A percentile compares a stretch with the other conserved stretches of the same genome.
Conservation (phyloP, 2,329 filamentous ascomycete genomes). For the Trichoderma breve region DNA sequence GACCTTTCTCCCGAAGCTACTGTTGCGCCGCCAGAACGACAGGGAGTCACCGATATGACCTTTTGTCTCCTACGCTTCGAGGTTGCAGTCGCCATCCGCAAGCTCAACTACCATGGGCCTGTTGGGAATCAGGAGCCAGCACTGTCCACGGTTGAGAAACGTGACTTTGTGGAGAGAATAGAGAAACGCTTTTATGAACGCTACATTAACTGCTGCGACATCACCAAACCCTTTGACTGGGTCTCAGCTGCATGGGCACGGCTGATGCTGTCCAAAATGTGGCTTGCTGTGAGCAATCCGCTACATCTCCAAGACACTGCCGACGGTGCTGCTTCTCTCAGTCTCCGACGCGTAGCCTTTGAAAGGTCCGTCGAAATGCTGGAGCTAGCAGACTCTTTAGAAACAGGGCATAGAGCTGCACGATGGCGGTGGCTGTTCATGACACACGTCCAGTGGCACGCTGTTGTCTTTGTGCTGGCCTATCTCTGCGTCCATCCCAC, state of each 20-base stretch:
- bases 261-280: background rate
- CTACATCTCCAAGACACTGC: background rate
- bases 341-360: background rate
- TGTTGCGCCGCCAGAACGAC: background rate
- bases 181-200: background rate
- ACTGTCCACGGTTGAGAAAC: background rate
- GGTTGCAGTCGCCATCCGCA: background rate
- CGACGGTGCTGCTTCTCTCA: background rate
- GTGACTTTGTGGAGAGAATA: background rate
- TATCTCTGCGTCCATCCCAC: slow-evolving; percentile 46
- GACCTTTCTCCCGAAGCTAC: background rate
- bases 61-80: background rate
- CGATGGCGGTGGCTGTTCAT: slow-evolving; percentile 66
- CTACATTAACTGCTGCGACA: background rate
- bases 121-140: background rate
- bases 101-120: background rate
- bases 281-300: slow-evolving; percentile 7
- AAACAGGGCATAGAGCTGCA: slow-evolving; percentile 51
- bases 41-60: background rate
- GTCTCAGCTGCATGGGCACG: background rate
- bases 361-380: slow-evolving; percentile 55
- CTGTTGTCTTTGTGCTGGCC: slow-evolving; percentile 59
- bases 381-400: slow-evolving; percentile 56
- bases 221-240: background rate
- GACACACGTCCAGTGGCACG: slow-evolving; percentile 65